A percentile compares a stretch with the other conserved stretches of the same genome.
Conservation (phyloP, 345 rosid species). For the Psidium friedrichsthalianum region DNA sequence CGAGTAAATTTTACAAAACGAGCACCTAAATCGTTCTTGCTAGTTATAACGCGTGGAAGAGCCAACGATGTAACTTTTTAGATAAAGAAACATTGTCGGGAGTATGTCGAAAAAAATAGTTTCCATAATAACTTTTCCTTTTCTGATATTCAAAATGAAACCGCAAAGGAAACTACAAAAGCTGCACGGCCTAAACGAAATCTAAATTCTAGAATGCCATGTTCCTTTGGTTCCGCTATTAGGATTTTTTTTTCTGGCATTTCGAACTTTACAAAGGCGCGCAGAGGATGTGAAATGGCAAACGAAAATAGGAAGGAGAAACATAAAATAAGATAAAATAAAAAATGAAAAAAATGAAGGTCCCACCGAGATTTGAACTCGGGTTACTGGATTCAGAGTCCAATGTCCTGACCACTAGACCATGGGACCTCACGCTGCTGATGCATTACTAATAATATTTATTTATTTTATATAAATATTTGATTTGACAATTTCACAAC, state of each 20-base stretch:
- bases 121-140: not conserved
- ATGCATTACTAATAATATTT: rapidly evolving
- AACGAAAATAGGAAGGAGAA: not conserved
- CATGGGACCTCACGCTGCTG: slow-evolving; percentile 33
- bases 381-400: slow-evolving; percentile 97
- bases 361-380: slow-evolving; percentile 98
- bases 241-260: not conserved
- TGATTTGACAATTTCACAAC: not conserved
- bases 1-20: not conserved
- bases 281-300: not conserved
- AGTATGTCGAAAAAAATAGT: not conserved
- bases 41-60: not conserved
- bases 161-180: too few relatives aligned
- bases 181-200: too few relatives aligned
- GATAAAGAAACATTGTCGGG: not conserved
- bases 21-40: too few relatives aligned
- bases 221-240: too few relatives aligned
- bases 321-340: rapidly evolving
- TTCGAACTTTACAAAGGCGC: too few relatives aligned
- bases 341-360: slow-evolving; percentile 5
- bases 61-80: not conserved
- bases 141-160: not conserved
- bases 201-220: too few relatives aligned
- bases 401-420: slow-evolving; percentile 94
- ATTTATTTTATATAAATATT: not conserved